Percentiles rank a stretch among this genome's conserved stretches.
These are phyloP conservation scores for Tuber melanosporum DNA, from an alignment of 495 filamentous ascomycete genomes.

Conservation along the genomic window DNA sequence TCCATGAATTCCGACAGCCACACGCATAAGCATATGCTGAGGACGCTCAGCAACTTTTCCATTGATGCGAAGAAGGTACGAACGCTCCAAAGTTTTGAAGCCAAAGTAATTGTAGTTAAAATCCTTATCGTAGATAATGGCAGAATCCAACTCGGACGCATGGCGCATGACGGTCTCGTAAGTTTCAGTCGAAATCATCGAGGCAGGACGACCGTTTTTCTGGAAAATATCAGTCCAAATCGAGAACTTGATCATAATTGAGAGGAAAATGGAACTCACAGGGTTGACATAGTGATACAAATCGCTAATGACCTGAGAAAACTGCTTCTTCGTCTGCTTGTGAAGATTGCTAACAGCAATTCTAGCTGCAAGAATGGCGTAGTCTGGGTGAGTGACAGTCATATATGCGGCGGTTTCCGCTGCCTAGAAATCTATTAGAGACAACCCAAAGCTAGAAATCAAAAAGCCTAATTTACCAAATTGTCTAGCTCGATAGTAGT, in stretches of 20 bases:
- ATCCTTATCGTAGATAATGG: conserved; percentile 96
- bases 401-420: conserved; percentile 99
- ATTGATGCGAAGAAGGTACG: conserved; percentile 86
- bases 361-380: conserved; percentile 95
- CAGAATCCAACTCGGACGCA: conserved; percentile 91
- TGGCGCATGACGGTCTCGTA: conserved; percentile 92
- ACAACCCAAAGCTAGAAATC: background rate
- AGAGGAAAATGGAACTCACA: conserved; percentile 19
- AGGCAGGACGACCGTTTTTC: conserved; percentile 73
- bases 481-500: conserved; percentile 94
- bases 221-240: conserved; percentile 9
- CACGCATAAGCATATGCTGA: conserved; percentile 99
- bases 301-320: conserved; percentile 85
- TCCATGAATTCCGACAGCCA: conserved; percentile 92
- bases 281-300: conserved; percentile 96
- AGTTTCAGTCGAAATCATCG: conserved; percentile 85
- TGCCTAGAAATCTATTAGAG: conserved; percentile 53
- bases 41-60: conserved; percentile 93
- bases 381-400: conserved; percentile 98
- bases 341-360: conserved; percentile 99
- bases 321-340: conserved; percentile 99
- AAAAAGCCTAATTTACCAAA: conserved; percentile 58
- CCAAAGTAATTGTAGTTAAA: conserved; percentile 99
- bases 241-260: background rate
- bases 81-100: conserved; percentile 98